phyloP scores from a whole-genome alignment of 2,329 filamentous ascomycete genomes.

The Simplicillium sp. region DNA sequence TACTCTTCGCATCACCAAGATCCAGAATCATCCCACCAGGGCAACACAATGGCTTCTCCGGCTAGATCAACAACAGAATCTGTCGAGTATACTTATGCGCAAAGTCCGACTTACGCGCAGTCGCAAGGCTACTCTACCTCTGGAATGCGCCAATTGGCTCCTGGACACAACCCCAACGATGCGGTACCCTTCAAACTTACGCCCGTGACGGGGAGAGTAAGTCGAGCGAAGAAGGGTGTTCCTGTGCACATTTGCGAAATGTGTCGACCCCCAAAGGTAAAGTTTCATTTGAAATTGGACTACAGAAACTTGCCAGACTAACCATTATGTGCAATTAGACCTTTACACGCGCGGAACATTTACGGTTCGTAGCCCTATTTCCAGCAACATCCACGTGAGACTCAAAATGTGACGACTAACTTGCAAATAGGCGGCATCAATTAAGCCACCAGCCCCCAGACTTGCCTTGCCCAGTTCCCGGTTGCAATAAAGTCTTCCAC shows the following conservation, averaged over 20 bases:
- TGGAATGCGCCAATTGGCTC: constrained; percentile 30
- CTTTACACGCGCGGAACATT: constrained; percentile 53
- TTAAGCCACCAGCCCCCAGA: constrained; percentile 47
- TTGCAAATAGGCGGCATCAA: constrained; percentile 43
- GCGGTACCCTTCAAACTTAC: constrained; percentile 39
- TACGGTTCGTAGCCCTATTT: constrained; percentile 33
- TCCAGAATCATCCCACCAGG: no score
- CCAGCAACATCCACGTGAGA: no score
- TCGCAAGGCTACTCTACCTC: constrained; percentile 11
- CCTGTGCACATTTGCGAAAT: constrained; percentile 45
- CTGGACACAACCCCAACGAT: constrained; percentile 21
- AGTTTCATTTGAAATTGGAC: not conserved
- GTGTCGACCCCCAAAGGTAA: constrained; percentile 42
- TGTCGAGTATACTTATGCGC: constrained; percentile 2
- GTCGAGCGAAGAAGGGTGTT: constrained; percentile 50
- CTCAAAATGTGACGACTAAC: not conserved
- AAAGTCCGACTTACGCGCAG: constrained; percentile 1
- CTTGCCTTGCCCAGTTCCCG: constrained; percentile 38
- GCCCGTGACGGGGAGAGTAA: constrained; percentile 46
- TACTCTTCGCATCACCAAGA: no score
- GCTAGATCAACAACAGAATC: no score
- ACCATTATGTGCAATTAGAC: constrained; percentile 28
- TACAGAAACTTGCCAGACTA: not conserved
- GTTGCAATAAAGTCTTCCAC: constrained; percentile 49
- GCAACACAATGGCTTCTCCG: no score